Evolutionary conservation across 192 early-diverging fungal genomes (phyloP), one percentile per base, ranked within the genome.

Genomic region (Diversispora epigaea): DNA sequence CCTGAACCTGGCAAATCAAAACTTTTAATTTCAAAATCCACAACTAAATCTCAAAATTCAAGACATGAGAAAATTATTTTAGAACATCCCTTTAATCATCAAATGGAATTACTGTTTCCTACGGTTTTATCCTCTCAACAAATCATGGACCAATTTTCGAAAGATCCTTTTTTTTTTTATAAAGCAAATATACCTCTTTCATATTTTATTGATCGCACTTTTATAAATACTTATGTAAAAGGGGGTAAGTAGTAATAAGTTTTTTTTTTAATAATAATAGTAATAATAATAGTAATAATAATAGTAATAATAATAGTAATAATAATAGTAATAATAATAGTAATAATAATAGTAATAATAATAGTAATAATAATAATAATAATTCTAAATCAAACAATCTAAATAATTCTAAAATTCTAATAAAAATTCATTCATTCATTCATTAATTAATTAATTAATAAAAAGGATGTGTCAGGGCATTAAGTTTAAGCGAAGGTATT

Each of bases 81-180:
- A 5, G 52, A 76, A n/a, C 81, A 83, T 60, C 81, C 81, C 15
- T 80, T 80, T 45, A 83, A 83, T 57, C 79, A 83, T 22, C 67
- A 46, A 17, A 73, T 82, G 66, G 49, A 56, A 15, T 6, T 68
- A 45, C 54, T 76, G 12, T 55, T 68, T 25, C 74, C 74, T 4
- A 60, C 71, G 7, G 15, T 64, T 67, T 40, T 68, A 15, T n/a
- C 17, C n/a, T 43, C 74, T 32, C 15, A 65, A 57, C 19, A 75
- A 25, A 22, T 50, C 9, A 40, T 14, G 6, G 10, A 25, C 5
- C 54, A 8, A 11, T 43, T 50, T 32, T 15, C 7, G 6, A 32
- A 22, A n/a, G 50, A 76, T 17, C n/a, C n/a, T n/a, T 32, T 32
- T 32, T 60, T 75, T 46, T 77, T 58, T 71, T 63, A 63, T 43